Evolutionary conservation across 257 asterid genomes (phyloP), one percentile per base, ranked within the genome.

Genomic region (Salvia splendens): DNA sequence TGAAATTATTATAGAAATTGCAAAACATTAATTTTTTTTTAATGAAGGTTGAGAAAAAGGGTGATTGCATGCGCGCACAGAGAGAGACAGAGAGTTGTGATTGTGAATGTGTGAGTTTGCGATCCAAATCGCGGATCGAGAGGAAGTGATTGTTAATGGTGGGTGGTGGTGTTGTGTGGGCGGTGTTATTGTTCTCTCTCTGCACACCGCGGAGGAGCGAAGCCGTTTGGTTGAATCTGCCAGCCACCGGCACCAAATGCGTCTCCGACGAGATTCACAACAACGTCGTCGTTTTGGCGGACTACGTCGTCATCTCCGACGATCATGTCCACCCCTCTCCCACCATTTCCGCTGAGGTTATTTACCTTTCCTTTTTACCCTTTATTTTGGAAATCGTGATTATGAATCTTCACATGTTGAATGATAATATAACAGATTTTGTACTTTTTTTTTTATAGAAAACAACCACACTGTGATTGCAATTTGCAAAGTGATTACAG

Each of bases 211-310:
- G 64, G 61, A 53, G 63, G 61, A 69, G 75, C 59, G 85, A 72
- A 32, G 97, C 91, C 61, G 70, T 91, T 58, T 91, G 96, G 98
- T 47, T 91, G 85, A 81, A 42, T 71, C 50, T 91, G 62, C 95
- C 96, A 45, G 30, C 83, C 58, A 62, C 66, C 1, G 96, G 92
- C 12, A 80, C 94, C 43, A 91, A 91, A 71, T 91, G 98, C 76
- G 94, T 89, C 24, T 20, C 98, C 20, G 98, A 91, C 75, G 98
- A 91, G 80, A 79, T 91, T 60, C 98, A 85, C 69, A 87, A 71
- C 78, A 89, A 84, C 85, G 94, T 91, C 71, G 90, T 91, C 75
- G 96, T 91, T 83, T 80, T 91, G 76, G 87, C 87, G 3, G 92
- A 91, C 73, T 91, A 82, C 74, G 79, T 82, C 60, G 94, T 80